phyloP scores from a whole-genome alignment of 2,329 filamentous ascomycete genomes.

The Endoconidiophora laricicola region DNA sequence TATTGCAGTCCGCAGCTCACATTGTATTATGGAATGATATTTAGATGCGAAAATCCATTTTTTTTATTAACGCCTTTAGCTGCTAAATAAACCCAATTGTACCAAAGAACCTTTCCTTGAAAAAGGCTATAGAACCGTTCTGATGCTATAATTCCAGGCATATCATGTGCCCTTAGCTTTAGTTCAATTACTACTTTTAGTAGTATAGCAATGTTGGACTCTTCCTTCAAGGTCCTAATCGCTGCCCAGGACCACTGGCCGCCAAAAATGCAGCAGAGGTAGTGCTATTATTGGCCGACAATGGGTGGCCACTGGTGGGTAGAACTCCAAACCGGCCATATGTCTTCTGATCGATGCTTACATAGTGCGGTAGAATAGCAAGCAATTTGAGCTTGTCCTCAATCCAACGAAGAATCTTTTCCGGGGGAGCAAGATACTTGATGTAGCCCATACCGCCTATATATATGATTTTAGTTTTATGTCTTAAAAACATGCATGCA shows the following conservation, averaged over 20 bases:
- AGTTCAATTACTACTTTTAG: neutral
- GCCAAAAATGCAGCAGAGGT: slow-evolving; percentile 45
- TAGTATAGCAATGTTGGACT: neutral
- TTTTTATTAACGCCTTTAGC: too few species aligned
- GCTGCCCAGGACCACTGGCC: slow-evolving; percentile 34
- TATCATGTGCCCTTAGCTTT: neutral
- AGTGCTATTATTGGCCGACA: slow-evolving; percentile 20
- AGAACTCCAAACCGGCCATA: slow-evolving; percentile 85
- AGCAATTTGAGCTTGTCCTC: slow-evolving; percentile 78
- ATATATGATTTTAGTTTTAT: neutral
- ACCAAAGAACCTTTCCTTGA: too few species aligned
- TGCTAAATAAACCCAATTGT: too few species aligned
- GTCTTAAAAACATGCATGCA: neutral
- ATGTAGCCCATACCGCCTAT: slow-evolving; percentile 73
- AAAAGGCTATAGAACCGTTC: neutral
- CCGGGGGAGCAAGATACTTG: slow-evolving; percentile 76
- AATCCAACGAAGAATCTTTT: slow-evolving; percentile 73
- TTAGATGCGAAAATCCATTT: too few species aligned
- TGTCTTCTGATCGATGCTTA: slow-evolving; percentile 90
- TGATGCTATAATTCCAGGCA: neutral
- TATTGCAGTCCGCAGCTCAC: too few species aligned
- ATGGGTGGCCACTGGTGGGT: slow-evolving; percentile 35
- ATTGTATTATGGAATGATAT: too few species aligned
- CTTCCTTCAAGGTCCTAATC: slow-evolving; percentile 45
- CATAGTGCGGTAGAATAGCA: slow-evolving; percentile 72